Conservation (phyloP, 192 early-diverging fungal species). For the Umbelopsis sp. region DNA sequence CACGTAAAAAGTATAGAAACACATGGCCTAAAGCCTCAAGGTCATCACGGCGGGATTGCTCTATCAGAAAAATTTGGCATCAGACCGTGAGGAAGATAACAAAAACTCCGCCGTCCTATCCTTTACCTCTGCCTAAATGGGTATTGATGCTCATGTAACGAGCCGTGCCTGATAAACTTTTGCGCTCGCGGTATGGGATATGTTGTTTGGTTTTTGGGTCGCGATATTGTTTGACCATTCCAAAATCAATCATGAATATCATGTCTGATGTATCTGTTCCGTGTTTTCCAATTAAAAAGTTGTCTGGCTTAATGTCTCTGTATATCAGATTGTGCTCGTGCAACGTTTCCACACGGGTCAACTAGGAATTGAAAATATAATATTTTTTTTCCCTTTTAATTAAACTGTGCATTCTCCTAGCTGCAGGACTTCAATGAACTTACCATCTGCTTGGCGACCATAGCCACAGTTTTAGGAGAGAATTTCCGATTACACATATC, state of each 20-base stretch:
- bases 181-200: conserved; percentile 97
- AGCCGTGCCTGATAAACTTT: conserved; percentile 92
- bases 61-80: conserved; percentile 45
- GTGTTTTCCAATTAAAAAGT: conserved; percentile 91
- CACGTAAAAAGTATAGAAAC: conserved; percentile 97
- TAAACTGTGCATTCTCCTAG: no score
- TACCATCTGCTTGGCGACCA: conserved; percentile 96
- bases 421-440: neutral
- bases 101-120: conserved; percentile 3
- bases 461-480: conserved; percentile 88
- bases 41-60: conserved; percentile 98
- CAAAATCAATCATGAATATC: conserved; percentile 96
- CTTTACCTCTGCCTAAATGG: conserved; percentile 86
- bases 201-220: conserved; percentile 96
- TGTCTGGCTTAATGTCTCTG: conserved; percentile 99
- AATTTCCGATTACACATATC: conserved; percentile 92
- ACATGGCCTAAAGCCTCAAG: conserved; percentile 97
- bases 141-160: conserved; percentile 99
- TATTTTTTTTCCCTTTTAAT: neutral
- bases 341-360: conserved; percentile 85
- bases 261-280: conserved; percentile 60
- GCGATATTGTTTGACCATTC: conserved; percentile 97
- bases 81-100: conserved; percentile 12
- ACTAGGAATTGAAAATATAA: conserved; percentile 31
- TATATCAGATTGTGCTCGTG: conserved; percentile 96